phyloP scores from a whole-genome alignment of 1,139 yeast genomes.

The Geotrichum reessii region DNA sequence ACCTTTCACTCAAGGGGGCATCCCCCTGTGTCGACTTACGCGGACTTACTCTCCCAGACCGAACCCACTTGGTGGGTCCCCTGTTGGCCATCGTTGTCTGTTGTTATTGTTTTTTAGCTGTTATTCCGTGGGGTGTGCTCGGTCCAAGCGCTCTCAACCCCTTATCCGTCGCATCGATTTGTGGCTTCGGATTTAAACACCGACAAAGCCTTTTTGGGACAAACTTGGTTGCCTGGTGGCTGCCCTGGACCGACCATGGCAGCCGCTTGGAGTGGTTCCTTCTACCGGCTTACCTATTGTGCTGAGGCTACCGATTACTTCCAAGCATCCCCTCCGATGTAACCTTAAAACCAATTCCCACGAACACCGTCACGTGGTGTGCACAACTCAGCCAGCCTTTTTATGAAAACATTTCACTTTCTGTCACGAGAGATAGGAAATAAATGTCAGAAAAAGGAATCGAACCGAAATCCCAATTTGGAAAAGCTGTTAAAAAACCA shows the following conservation, averaged over 20 bases:
- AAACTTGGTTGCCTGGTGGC: background rate
- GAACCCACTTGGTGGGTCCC: background rate
- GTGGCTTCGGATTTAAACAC: background rate
- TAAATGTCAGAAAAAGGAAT: no score
- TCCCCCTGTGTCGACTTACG: no score
- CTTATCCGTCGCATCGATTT: background rate
- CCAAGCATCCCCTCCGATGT: background rate
- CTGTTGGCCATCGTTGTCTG: background rate
- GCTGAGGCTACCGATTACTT: background rate
- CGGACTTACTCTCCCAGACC: no score
- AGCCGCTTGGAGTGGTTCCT: background rate
- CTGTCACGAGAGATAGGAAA: no score
- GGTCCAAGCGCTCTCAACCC: background rate
- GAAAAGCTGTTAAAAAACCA: no score
- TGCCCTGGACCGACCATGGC: background rate
- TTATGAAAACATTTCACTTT: background rate
- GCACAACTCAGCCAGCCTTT: background rate
- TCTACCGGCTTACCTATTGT: background rate
- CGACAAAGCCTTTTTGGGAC: background rate
- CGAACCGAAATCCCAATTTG: no score
- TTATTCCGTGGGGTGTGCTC: background rate
- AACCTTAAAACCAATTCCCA: background rate
- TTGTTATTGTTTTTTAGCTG: background rate
- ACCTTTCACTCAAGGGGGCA: no score
- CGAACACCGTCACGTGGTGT: background rate